These are phyloP conservation scores for Stephanodiscus triporus DNA, from an alignment of 108 stramenopile species.

Conservation along the genomic window DNA sequence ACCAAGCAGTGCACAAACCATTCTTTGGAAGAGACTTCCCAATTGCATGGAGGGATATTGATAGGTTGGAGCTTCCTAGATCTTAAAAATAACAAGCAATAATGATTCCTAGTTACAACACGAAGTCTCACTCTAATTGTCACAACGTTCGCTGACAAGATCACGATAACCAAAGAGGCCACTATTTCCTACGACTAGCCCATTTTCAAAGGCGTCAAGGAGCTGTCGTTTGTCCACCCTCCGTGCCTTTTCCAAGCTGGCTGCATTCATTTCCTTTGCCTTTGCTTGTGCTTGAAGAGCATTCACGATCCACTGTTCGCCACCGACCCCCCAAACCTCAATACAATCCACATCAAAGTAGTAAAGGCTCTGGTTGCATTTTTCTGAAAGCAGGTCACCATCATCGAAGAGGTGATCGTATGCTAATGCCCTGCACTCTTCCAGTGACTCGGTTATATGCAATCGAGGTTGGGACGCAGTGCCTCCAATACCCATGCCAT, in stretches of 20 bases:
- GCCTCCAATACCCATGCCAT: slow-evolving; percentile 42
- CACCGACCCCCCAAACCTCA: slow-evolving; percentile 50
- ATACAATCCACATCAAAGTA: slow-evolving; percentile 49
- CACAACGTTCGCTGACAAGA: slow-evolving; percentile 20
- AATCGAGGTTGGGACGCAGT: slow-evolving; percentile 36
- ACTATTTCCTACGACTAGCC: slow-evolving; percentile 8
- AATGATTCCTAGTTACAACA: not conserved
- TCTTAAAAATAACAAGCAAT: not conserved
- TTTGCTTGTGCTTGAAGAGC: slow-evolving; percentile 25
- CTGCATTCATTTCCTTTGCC: slow-evolving; percentile 11
- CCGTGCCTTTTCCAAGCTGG: slow-evolving; percentile 23
- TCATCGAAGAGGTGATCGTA: slow-evolving; percentile 34
- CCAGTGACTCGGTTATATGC: slow-evolving; percentile 46
- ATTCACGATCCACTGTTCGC: slow-evolving; percentile 24
- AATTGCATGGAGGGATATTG: slow-evolving; percentile 66
- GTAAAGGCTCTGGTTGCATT: slow-evolving; percentile 22
- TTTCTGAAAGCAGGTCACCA: slow-evolving; percentile 34
- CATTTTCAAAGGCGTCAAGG: slow-evolving; percentile 42
- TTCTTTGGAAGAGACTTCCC: slow-evolving; percentile 56
- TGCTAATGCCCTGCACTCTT: slow-evolving; percentile 41
- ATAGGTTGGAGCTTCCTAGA: slow-evolving; percentile 19
- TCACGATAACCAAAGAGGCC: slow-evolving; percentile 31
- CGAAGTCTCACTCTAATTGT: not conserved
- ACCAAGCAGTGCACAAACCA: slow-evolving; percentile 40
- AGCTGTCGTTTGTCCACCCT: slow-evolving; percentile 41